phyloP scores from a whole-genome alignment of 129 eudicot genomes.

The Gnaphalium uliginosum region DNA sequence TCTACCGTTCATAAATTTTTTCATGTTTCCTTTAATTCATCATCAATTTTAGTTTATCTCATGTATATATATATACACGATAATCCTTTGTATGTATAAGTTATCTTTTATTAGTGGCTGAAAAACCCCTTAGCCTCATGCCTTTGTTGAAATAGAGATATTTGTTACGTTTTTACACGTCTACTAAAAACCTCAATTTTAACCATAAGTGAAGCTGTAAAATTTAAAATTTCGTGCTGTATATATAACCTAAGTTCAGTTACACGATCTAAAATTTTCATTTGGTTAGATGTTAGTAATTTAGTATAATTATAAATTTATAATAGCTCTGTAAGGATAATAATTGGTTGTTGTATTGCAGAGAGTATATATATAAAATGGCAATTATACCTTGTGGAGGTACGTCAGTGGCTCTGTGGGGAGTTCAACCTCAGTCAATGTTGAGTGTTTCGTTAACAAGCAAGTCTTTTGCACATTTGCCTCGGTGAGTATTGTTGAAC shows the following conservation, averaged over 20 bases:
- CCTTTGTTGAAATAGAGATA: background rate
- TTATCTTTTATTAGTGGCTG: background rate
- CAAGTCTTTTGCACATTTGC: conserved; percentile 35
- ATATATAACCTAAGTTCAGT: background rate
- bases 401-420: conserved; percentile 63
- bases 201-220: background rate
- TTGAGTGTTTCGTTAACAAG: conserved; percentile 41
- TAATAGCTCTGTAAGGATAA: background rate
- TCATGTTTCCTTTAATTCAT: conserved; percentile 6
- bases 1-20: background rate
- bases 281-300: background rate
- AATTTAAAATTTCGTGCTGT: no score
- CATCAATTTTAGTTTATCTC: conserved; percentile 2
- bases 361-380: conserved; percentile 42
- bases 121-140: background rate
- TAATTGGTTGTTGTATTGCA: conserved; percentile 12
- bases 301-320: no score
- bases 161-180: background rate
- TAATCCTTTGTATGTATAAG: background rate
- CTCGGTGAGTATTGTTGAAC: conserved; percentile 41
- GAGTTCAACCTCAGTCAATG: conserved; percentile 57
- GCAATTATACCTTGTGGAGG: conserved; percentile 73
- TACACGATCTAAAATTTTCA: background rate
- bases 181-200: background rate
- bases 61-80: background rate